Conservation (phyloP, 768 basidiomycete species). For the Kockovaella imperatae region DNA sequence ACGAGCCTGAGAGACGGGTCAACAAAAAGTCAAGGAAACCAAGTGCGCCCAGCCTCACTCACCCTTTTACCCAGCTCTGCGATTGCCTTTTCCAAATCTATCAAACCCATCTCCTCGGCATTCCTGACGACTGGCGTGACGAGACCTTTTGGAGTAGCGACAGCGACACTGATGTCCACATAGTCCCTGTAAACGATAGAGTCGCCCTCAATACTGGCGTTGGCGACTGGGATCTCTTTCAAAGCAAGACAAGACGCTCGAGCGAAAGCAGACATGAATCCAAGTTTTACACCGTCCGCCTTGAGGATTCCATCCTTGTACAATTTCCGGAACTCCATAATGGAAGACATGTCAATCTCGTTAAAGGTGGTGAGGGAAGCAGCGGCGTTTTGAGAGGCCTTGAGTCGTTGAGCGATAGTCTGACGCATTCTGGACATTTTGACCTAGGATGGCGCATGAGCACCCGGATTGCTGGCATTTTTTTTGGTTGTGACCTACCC, state of each 20-base stretch:
- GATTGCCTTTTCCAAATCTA: constrained; percentile 91
- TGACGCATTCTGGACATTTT: constrained; percentile 99
- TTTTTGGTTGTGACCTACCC: constrained; percentile 52
- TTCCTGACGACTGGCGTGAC: constrained; percentile 95
- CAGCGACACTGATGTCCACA: constrained; percentile 86
- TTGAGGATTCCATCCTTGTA: constrained; percentile 90
- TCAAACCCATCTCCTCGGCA: constrained; percentile 71
- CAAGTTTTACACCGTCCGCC: constrained; percentile 88
- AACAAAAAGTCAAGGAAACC: too few species aligned
- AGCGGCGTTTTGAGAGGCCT: constrained; percentile 94
- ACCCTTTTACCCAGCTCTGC: constrained; percentile 77
- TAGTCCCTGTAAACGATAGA: constrained; percentile 70
- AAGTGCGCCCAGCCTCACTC: constrained; percentile 3
- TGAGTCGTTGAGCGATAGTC: constrained; percentile 93
- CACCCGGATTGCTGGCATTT: too few species aligned
- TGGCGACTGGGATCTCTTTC: constrained; percentile 85
- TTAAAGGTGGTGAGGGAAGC: constrained; percentile 98
- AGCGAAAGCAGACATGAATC: constrained; percentile 97
- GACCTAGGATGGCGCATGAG: constrained; percentile 52
- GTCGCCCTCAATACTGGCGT: constrained; percentile 83
- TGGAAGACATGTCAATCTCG: constrained; percentile 96
- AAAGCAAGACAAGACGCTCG: constrained; percentile 75
- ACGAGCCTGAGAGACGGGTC: constrained; percentile 53
- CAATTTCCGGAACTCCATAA: constrained; percentile 84
- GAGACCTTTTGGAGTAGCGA: constrained; percentile 93